These are phyloP conservation scores for Tulasnella sp. DNA, from an alignment of 768 basidiomycete species.

Conservation along the genomic window DNA sequence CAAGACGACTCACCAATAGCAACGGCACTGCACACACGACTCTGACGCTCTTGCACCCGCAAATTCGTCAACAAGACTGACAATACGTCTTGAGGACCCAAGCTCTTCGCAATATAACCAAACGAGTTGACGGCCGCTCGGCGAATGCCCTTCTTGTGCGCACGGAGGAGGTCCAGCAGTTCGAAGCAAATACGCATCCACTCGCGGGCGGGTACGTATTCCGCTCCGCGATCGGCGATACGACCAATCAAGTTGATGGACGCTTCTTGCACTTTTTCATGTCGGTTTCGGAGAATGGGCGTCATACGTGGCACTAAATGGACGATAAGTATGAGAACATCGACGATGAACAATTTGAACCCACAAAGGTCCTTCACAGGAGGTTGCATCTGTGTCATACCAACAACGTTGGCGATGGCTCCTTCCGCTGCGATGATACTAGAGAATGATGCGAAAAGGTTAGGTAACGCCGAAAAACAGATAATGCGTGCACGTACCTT, in stretches of 20 bases:
- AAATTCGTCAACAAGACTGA: slow-evolving; percentile 92
- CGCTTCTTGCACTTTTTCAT: slow-evolving; percentile 98
- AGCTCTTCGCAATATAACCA: slow-evolving; percentile 97
- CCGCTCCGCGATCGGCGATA: slow-evolving; percentile 98
- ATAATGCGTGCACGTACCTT: slow-evolving; percentile 27
- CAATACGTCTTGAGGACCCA: slow-evolving; percentile 96
- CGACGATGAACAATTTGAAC: slow-evolving; percentile 28
- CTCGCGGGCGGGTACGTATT: slow-evolving; percentile 95
- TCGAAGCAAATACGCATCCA: slow-evolving; percentile 99
- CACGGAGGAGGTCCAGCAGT: slow-evolving; percentile 88
- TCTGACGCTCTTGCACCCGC: slow-evolving; percentile 97
- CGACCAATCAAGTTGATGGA: slow-evolving; percentile 99
- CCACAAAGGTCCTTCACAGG: slow-evolving; percentile 96
- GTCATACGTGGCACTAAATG: slow-evolving; percentile 92
- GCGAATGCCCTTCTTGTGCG: slow-evolving; percentile 98
- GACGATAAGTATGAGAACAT: slow-evolving; percentile 19
- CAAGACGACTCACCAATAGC: slow-evolving; percentile 54
- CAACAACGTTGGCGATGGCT: slow-evolving; percentile 98
- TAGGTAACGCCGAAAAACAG: not conserved
- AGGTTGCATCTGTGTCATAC: slow-evolving; percentile 99
- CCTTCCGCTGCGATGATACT: slow-evolving; percentile 98
- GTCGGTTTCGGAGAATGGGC: slow-evolving; percentile 96
- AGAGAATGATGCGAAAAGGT: slow-evolving; percentile 10
- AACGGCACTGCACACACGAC: slow-evolving; percentile 95
- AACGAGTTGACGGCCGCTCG: slow-evolving; percentile 99